Conservation (phyloP, 2,329 filamentous ascomycete genomes). For the Alternaria longipes region DNA sequence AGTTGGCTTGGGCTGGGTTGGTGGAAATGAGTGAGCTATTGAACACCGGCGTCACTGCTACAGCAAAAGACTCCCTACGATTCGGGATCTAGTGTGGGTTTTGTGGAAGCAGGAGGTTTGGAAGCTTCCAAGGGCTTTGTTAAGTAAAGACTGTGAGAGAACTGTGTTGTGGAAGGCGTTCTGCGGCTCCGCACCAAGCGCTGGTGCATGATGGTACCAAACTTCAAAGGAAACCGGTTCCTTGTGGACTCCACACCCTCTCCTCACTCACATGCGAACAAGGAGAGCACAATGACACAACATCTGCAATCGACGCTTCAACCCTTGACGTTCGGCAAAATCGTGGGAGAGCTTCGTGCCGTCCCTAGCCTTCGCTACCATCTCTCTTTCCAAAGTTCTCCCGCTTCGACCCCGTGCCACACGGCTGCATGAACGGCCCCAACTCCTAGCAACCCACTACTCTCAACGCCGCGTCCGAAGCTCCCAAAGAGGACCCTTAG, state of each 20-base stretch:
- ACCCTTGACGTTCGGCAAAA: neutral
- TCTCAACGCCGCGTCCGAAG: neutral
- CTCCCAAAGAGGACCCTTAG: conserved; percentile 2
- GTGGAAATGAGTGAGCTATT: neutral
- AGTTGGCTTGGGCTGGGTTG: neutral
- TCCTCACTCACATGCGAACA: neutral
- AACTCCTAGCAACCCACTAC: conserved; percentile 12
- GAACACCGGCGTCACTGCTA: neutral
- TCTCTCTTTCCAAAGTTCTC: conserved; percentile 7
- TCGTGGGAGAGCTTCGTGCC: neutral
- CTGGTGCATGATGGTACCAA: conserved; percentile 1
- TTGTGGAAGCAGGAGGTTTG: neutral
- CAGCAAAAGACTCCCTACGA: neutral
- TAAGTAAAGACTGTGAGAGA: neutral
- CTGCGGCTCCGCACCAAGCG: conserved; percentile 5
- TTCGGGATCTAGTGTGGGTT: neutral
- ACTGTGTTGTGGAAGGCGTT: neutral
- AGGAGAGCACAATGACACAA: neutral
- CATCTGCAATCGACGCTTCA: neutral
- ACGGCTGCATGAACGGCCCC: conserved; percentile 15
- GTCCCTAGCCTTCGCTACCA: neutral
- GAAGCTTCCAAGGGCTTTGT: neutral
- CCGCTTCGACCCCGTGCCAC: conserved; percentile 7
- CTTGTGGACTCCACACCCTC: neutral
- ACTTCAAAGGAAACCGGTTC: conserved; percentile 1